Conservation (phyloP, 495 filamentous ascomycete genomes). For the Tuber melanosporum region DNA sequence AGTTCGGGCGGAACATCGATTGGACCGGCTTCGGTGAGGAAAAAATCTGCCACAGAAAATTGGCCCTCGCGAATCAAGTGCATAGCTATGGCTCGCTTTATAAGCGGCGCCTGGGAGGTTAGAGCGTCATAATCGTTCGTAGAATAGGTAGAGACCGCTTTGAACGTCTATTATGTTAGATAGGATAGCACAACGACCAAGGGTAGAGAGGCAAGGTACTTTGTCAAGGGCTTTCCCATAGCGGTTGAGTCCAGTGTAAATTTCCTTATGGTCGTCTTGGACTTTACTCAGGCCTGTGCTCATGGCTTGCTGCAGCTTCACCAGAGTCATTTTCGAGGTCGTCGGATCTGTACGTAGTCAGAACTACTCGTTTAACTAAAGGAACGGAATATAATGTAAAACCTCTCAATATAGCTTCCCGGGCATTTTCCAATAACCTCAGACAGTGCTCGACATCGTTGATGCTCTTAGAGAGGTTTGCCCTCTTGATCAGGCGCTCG, state of each 20-base stretch:
- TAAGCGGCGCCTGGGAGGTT: constrained; percentile 62
- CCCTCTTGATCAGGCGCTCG: constrained; percentile 58
- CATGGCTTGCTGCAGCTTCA: constrained; percentile 76
- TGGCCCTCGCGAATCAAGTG: constrained; percentile 91
- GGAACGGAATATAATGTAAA: constrained; percentile 15
- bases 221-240: constrained; percentile 79
- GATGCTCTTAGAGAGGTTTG: constrained; percentile 65
- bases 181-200: constrained; percentile 18
- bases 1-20: constrained; percentile 47
- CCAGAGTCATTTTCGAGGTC: constrained; percentile 61
- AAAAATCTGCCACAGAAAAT: constrained; percentile 77
- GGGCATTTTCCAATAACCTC: constrained; percentile 62
- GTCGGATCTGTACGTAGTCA: constrained; percentile 54
- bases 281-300: constrained; percentile 70
- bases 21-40: constrained; percentile 57
- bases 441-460: constrained; percentile 75
- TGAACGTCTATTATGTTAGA: constrained; percentile 55
- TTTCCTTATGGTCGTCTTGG: constrained; percentile 70
- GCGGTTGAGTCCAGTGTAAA: constrained; percentile 67
- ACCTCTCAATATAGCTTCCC: constrained; percentile 64
- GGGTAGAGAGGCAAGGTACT: constrained; percentile 44
- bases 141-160: constrained; percentile 69
- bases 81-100: constrained; percentile 93
- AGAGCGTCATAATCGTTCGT: constrained; percentile 80
- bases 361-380: constrained; percentile 15